Evolutionary conservation across 1,139 yeast species (phyloP).

Genomic region (Kodamaea arcana): DNA sequence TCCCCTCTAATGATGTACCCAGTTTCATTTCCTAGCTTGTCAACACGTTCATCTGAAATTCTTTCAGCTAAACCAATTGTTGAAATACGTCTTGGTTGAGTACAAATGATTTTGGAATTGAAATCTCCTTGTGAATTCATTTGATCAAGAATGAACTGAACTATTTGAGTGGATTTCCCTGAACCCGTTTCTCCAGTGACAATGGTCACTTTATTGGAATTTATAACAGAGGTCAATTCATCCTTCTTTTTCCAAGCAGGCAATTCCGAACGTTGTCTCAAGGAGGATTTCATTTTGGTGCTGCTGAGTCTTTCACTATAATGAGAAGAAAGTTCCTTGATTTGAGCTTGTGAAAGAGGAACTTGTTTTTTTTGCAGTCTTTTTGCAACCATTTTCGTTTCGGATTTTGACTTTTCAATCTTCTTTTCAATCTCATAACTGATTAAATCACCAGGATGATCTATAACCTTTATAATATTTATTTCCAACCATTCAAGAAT

Average conservation of each 20-base stretch:
- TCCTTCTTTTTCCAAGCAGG: conserved; percentile 82
- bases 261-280: conserved; percentile 43
- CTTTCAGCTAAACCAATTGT: conserved; percentile 94
- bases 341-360: conserved; percentile 13
- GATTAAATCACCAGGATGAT: conserved; percentile 60
- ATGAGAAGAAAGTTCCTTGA: conserved; percentile 21
- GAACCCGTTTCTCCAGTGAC: conserved; percentile 95
- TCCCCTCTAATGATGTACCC: conserved; percentile 94
- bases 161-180: conserved; percentile 53
- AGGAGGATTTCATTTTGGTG: conserved; percentile 16
- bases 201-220: conserved; percentile 59
- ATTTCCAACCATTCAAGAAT: conserved; percentile 74
- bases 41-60: conserved; percentile 78
- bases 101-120: conserved; percentile 67
- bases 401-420: not conserved
- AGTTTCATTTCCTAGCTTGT: conserved; percentile 66
- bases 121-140: conserved; percentile 43
- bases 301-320: conserved; percentile 16
- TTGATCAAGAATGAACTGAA: conserved; percentile 79
- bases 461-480: conserved; percentile 52
- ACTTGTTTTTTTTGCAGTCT: not conserved
- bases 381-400: not conserved
- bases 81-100: conserved; percentile 95
- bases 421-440: conserved; percentile 1
- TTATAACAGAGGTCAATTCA: conserved; percentile 53